Conservation (phyloP, 352 stramenopile genomes). For the Thalassiosira exigua region DNA sequence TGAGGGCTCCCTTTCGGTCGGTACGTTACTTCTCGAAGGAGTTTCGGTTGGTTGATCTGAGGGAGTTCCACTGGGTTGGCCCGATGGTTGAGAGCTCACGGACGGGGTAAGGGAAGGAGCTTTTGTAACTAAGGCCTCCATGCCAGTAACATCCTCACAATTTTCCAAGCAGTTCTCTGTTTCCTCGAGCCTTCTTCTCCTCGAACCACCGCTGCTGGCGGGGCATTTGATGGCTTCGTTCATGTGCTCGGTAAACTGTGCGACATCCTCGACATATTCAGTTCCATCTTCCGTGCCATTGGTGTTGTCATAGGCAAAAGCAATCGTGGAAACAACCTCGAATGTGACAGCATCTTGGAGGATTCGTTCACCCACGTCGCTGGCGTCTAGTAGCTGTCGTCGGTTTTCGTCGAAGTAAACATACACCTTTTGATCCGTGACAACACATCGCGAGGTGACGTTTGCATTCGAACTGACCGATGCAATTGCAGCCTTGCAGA, state of each 20-base stretch:
- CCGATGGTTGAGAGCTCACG: slow-evolving; percentile 1
- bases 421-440: slow-evolving; percentile 42
- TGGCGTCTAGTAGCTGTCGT: slow-evolving; percentile 1
- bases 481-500: slow-evolving; percentile 45
- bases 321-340: slow-evolving; percentile 6
- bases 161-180: slow-evolving; percentile 7
- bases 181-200: slow-evolving; percentile 6
- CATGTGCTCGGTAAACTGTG: slow-evolving; percentile 31
- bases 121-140: slow-evolving; percentile 17
- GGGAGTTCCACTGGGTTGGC: slow-evolving; percentile 6
- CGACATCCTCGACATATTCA: slow-evolving; percentile 32
- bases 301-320: slow-evolving; percentile 18
- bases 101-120: slow-evolving; percentile 31
- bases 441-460: slow-evolving; percentile 37
- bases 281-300: slow-evolving; percentile 10
- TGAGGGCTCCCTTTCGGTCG: slow-evolving; percentile 6
- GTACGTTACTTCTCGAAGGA: neutral
- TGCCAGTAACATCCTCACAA: slow-evolving; percentile 16
- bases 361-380: neutral
- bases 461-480: slow-evolving; percentile 20
- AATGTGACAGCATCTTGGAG: slow-evolving; percentile 13
- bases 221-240: slow-evolving; percentile 32
- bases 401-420: slow-evolving; percentile 25
- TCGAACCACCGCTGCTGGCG: neutral
- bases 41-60: neutral